Evolutionary conservation across 2,329 filamentous ascomycete species (phyloP).

Genomic region (Hypoxylon sp.): DNA sequence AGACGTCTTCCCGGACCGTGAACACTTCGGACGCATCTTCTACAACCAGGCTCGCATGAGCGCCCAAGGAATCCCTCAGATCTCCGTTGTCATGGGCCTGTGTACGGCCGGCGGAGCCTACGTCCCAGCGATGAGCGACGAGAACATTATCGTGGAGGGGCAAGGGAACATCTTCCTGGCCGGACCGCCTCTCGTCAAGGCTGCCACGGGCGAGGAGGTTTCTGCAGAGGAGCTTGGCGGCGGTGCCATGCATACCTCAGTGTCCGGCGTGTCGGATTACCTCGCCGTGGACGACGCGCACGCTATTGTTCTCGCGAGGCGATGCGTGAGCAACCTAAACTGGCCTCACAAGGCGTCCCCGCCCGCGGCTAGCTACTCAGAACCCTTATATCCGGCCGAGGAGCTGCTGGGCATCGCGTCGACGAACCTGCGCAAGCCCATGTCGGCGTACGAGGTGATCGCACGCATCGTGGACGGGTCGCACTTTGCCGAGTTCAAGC

Average conservation of each 20-base stretch:
- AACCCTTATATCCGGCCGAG: constrained; percentile 79
- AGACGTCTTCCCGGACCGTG: constrained; percentile 92
- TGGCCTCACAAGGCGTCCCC: constrained; percentile 67
- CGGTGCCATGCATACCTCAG: constrained; percentile 85
- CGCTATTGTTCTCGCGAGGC: constrained; percentile 82
- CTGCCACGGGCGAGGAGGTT: constrained; percentile 92
- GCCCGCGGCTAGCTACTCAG: constrained; percentile 61
- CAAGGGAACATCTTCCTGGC: constrained; percentile 98
- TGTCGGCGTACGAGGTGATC: constrained; percentile 89
- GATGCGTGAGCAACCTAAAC: constrained; percentile 88
- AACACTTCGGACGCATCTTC: constrained; percentile 97
- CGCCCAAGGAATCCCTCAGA: constrained; percentile 85
- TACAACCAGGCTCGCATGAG: constrained; percentile 98
- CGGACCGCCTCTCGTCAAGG: constrained; percentile 92
- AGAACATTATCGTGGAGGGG: constrained; percentile 93
- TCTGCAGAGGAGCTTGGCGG: constrained; percentile 91
- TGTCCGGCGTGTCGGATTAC: constrained; percentile 95
- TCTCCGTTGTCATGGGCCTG: constrained; percentile 95
- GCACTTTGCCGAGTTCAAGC: constrained; percentile 93
- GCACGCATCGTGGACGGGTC: constrained; percentile 91
- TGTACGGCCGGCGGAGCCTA: constrained; percentile 97
- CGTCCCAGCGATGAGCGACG: constrained; percentile 96
- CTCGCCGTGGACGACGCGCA: constrained; percentile 94
- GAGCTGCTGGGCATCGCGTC: constrained; percentile 90
- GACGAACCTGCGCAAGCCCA: constrained; percentile 84